Evolutionary conservation across 805 yeast species (phyloP).

Genomic region (Starmerella apicola): DNA sequence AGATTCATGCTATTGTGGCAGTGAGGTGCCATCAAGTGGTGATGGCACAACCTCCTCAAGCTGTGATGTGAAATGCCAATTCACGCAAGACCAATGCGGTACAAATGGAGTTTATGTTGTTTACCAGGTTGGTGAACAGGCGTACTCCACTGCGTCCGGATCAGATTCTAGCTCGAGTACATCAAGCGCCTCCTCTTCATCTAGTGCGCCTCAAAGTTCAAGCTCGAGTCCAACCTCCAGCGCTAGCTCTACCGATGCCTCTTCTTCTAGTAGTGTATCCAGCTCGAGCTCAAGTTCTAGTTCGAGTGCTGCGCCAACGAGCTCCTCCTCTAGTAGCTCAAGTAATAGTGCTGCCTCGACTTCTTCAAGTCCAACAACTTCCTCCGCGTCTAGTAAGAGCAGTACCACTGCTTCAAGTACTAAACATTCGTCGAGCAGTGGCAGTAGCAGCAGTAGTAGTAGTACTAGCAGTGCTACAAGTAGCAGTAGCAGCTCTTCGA

Average conservation of each 20-base stretch:
- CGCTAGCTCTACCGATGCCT: neutral
- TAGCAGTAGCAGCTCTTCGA: neutral
- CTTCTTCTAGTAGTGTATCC: constrained; percentile 5
- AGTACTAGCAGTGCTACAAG: neutral
- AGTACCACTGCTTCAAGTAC: neutral
- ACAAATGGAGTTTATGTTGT: constrained; percentile 36
- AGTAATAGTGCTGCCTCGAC: constrained; percentile 24
- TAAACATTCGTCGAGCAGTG: neutral
- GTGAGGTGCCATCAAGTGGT: constrained; percentile 31
- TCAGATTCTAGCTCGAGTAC: constrained; percentile 23
- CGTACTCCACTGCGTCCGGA: constrained; percentile 23
- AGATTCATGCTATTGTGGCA: constrained; percentile 55
- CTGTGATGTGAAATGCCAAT: constrained; percentile 43
- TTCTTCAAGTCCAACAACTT: constrained; percentile 16
- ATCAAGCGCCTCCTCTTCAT: constrained; percentile 18
- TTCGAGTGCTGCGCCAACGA: constrained; percentile 9
- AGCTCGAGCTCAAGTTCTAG: constrained; percentile 3
- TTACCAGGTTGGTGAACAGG: constrained; percentile 18
- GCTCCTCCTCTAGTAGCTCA: constrained; percentile 7
- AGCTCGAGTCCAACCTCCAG: constrained; percentile 10
- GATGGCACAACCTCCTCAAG: constrained; percentile 22
- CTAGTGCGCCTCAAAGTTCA: constrained; percentile 19
- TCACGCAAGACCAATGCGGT: constrained; percentile 53
- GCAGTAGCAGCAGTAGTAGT: neutral
- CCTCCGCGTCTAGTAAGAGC: neutral